Evolutionary conservation across 192 early-diverging fungal genomes (phyloP).

Genomic region (Martensiomyces pterosporus): DNA sequence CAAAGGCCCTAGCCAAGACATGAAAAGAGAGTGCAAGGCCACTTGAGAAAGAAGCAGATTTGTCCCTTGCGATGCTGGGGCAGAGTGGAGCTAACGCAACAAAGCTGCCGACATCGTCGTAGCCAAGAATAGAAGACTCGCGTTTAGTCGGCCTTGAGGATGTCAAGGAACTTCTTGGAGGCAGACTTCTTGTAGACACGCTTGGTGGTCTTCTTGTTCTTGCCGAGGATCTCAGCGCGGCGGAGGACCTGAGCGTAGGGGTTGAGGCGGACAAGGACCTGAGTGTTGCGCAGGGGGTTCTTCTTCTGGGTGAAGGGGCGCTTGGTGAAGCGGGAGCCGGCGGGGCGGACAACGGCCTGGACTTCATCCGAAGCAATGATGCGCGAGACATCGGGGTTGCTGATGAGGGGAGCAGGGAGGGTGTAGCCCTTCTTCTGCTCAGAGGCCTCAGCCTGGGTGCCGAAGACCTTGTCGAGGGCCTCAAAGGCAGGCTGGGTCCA

Average conservation of each 20-base stretch:
- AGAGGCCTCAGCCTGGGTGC: slow-evolving; percentile 73
- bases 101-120: too few species aligned
- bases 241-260: slow-evolving; percentile 90
- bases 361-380: slow-evolving; percentile 97
- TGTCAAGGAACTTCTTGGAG: slow-evolving; percentile 47
- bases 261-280: slow-evolving; percentile 92
- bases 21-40: too few species aligned
- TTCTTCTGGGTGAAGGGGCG: slow-evolving; percentile 97
- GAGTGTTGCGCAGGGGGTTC: slow-evolving; percentile 94
- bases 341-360: slow-evolving; percentile 87
- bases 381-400: slow-evolving; percentile 92
- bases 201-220: slow-evolving; percentile 57
- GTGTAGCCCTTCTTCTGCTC: slow-evolving; percentile 88
- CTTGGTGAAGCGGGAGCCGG: slow-evolving; percentile 73
- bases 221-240: slow-evolving; percentile 64
- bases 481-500: slow-evolving; percentile 94
- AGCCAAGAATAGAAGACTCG: background rate
- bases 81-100: too few species aligned
- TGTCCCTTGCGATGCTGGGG: too few species aligned
- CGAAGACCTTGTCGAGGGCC: slow-evolving; percentile 89
- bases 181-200: slow-evolving; percentile 55
- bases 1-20: too few species aligned
- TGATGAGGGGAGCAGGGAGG: slow-evolving; percentile 81
- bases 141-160: slow-evolving; percentile 51
- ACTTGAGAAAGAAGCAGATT: too few species aligned